A percentile compares a stretch with the other conserved stretches of the same genome.
These are phyloP conservation scores for Trichoderma oligosporum DNA, from an alignment of 2,329 filamentous ascomycete genomes.

Conservation along the genomic window DNA sequence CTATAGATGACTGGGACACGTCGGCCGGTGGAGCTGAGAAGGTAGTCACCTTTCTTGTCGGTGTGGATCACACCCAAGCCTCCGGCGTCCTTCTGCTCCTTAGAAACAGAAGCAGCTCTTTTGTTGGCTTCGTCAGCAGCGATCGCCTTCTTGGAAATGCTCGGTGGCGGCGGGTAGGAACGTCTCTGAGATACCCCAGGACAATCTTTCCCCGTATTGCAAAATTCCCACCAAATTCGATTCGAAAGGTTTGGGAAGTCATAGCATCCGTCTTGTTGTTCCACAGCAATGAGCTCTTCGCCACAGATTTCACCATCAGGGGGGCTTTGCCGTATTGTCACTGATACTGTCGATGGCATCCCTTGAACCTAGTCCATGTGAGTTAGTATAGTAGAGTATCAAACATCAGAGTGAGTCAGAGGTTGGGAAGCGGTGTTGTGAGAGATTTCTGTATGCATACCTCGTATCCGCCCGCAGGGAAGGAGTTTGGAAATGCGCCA, in stretches of 20 bases:
- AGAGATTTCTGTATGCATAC: not conserved
- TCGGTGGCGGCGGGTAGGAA: not conserved
- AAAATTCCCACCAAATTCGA: conserved; percentile 17
- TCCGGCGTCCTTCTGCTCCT: not conserved
- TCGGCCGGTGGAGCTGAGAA: conserved; percentile 1
- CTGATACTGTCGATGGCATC: conserved; percentile 11
- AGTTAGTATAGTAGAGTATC: not conserved
- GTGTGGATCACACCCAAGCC: not conserved
- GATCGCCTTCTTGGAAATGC: not conserved
- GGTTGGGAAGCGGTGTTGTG: not conserved
- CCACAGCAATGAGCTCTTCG: conserved; percentile 4
- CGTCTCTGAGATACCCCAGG: conserved; percentile 1
- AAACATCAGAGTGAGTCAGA: not conserved
- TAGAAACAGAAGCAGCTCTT: not conserved
- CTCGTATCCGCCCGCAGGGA: conserved; percentile 12
- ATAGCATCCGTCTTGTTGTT: conserved; percentile 16
- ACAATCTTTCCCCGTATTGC: conserved; percentile 17
- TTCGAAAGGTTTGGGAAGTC: conserved; percentile 10
- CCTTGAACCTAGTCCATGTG: conserved; percentile 10
- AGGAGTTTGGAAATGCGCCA: not conserved
- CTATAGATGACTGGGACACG: conserved; percentile 7
- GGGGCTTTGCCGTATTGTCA: conserved; percentile 4
- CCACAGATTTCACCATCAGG: conserved; percentile 6
- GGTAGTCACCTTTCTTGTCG: conserved; percentile 5
- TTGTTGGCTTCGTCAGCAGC: not conserved